A percentile compares a stretch with the other conserved stretches of the same genome.
These are phyloP conservation scores for Nidula microcarpa DNA, from an alignment of 768 basidiomycete species.

Conservation along the genomic window DNA sequence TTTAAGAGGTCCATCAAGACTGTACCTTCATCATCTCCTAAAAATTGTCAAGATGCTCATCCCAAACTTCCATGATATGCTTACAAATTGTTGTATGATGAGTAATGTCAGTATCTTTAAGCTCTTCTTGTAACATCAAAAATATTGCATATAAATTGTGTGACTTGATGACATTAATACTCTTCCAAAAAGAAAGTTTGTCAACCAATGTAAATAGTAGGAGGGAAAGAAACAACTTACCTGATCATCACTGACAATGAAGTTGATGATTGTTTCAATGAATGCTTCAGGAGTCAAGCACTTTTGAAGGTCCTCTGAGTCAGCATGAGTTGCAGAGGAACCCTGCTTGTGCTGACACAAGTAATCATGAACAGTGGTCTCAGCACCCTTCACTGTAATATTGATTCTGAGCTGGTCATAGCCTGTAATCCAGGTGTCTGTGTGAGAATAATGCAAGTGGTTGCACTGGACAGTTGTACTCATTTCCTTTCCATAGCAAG, in stretches of 20 bases:
- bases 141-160: neutral
- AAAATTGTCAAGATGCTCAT: neutral
- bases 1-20: neutral
- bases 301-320: neutral
- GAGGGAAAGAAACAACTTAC: neutral
- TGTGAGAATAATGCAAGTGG: constrained; percentile 10
- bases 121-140: neutral
- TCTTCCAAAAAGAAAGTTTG: neutral
- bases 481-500: constrained; percentile 1
- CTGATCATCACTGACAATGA: neutral
- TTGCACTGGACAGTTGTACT: constrained; percentile 8
- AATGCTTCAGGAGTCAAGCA: neutral
- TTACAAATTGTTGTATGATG: neutral
- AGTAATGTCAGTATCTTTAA: neutral
- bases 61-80: neutral
- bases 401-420: constrained; percentile 14
- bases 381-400: constrained; percentile 11
- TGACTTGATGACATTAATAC: neutral
- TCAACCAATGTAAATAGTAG: neutral
- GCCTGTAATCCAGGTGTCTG: constrained; percentile 12
- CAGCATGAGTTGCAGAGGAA: neutral
- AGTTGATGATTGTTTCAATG: neutral
- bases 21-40: neutral
- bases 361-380: constrained; percentile 4
- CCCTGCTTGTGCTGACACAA: neutral